phyloP scores from a whole-genome alignment of 2,329 filamentous ascomycete genomes.

The Pestalotiopsis sp. region DNA sequence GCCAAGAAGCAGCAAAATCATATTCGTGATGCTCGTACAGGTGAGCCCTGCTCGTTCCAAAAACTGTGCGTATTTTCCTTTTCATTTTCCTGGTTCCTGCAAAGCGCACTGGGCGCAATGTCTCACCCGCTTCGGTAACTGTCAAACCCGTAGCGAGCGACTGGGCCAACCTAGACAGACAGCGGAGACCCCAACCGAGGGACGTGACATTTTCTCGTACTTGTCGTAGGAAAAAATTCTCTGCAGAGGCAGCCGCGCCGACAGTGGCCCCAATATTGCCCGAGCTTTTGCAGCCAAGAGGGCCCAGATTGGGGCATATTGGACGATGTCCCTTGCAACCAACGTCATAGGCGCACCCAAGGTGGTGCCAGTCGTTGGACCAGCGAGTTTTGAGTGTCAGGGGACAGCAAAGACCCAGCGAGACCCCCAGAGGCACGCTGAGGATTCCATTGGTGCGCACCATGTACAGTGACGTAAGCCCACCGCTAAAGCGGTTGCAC shows the following conservation, averaged over 20 bases:
- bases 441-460: not conserved
- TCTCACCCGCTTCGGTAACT: too few species aligned
- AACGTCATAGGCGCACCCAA: not conserved
- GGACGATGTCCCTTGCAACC: not conserved
- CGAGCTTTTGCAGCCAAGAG: not conserved
- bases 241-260: not conserved
- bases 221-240: not conserved
- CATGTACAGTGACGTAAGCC: not conserved
- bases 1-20: not conserved
- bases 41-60: not conserved
- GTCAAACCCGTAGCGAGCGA: too few species aligned
- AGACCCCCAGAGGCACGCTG: not conserved
- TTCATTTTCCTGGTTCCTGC: not conserved
- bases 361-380: not conserved
- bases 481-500: not conserved
- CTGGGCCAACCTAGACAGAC: too few species aligned
- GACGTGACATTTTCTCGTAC: not conserved
- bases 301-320: not conserved
- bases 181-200: too few species aligned
- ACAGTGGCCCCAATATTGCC: not conserved
- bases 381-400: not conserved
- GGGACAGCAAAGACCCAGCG: not conserved
- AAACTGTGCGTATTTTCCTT: not conserved
- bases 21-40: not conserved
- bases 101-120: too few species aligned